phyloP scores from a whole-genome alignment of 257 asterid genomes.

The Echites panduratus region DNA sequence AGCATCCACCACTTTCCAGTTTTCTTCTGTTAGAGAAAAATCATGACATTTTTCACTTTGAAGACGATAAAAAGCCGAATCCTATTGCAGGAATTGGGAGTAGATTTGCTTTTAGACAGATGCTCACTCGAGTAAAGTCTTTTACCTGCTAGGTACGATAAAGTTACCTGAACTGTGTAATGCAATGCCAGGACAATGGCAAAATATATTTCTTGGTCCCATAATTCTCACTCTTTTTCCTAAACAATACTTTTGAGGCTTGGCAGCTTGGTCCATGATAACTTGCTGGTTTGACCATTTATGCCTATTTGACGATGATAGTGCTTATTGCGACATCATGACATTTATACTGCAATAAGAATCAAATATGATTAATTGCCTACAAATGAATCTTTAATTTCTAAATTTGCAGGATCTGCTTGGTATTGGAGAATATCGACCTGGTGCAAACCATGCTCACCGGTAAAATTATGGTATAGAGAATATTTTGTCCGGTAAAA shows the following conservation, averaged over 20 bases:
- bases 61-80: background rate
- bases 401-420: slow-evolving; percentile 76
- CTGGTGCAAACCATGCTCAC: slow-evolving; percentile 49
- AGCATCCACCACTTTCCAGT: background rate
- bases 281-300: background rate
- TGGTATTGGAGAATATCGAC: slow-evolving; percentile 90
- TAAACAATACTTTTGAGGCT: background rate
- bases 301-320: background rate
- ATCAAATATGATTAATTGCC: background rate
- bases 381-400: slow-evolving; percentile 10
- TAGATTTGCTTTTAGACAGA: background rate
- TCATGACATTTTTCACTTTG: background rate
- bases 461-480: slow-evolving; percentile 17
- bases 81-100: background rate
- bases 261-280: slow-evolving; percentile 2
- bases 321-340: background rate
- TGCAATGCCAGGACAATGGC: background rate
- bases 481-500: background rate
- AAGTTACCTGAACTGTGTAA: background rate
- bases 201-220: background rate
- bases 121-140: background rate
- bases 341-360: background rate
- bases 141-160: background rate
- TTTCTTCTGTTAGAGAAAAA: background rate
- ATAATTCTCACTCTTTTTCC: background rate